phyloP scores from a whole-genome alignment of 345 rosid species.

The Citropsis articulata region DNA sequence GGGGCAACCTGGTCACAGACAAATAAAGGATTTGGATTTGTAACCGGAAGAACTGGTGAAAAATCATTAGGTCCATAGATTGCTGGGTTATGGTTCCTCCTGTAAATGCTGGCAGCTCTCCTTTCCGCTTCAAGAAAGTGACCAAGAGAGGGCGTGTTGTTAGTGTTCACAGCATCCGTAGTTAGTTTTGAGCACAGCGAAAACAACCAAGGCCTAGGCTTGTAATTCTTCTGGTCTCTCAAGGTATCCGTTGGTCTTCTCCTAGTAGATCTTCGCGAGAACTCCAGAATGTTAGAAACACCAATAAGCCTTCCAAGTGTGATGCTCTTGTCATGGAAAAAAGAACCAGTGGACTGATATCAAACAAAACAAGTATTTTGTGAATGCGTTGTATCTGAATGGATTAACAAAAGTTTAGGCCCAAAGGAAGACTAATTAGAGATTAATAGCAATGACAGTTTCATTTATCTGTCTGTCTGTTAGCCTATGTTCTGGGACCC shows the following conservation, averaged over 20 bases:
- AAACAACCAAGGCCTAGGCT: constrained; percentile 58
- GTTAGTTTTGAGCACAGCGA: constrained; percentile 73
- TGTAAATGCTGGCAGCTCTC: constrained; percentile 33
- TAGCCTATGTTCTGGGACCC: constrained; percentile 17
- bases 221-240: constrained; percentile 43
- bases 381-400: not conserved
- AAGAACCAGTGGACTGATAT: constrained; percentile 72
- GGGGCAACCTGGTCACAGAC: constrained; percentile 27
- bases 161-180: constrained; percentile 56
- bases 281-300: constrained; percentile 55
- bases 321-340: constrained; percentile 71
- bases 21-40: constrained; percentile 23
- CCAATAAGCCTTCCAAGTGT: constrained; percentile 81
- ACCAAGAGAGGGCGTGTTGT: constrained; percentile 55
- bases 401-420: not conserved
- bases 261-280: constrained; percentile 58
- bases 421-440: not conserved
- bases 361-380: not conserved
- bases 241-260: constrained; percentile 39
- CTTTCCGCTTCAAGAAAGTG: constrained; percentile 74
- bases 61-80: constrained; percentile 26
- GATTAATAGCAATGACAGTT: constrained; percentile 4
- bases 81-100: constrained; percentile 24
- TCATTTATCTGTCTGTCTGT: not conserved
- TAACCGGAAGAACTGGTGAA: constrained; percentile 19